Evolutionary conservation across 2,329 filamentous ascomycete genomes (phyloP).

Genomic region (Verticillium longisporum): DNA sequence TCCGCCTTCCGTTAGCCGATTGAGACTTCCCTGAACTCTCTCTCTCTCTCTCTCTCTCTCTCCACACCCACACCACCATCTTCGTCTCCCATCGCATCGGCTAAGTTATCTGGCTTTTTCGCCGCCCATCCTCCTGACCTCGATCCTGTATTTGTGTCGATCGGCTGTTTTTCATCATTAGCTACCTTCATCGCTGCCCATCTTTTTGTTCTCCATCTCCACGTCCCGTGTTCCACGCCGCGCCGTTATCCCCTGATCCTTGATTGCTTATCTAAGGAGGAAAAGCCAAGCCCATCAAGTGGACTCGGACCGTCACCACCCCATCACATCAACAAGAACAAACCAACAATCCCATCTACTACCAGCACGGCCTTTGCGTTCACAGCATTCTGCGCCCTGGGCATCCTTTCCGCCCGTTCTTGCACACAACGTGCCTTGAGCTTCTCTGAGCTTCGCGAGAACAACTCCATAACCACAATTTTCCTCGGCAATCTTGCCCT

Average conservation of each 20-base stretch:
- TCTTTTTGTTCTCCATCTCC: too few species aligned
- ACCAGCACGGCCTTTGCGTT: neutral
- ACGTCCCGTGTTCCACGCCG: neutral
- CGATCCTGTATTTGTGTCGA: neutral
- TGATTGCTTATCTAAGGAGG: neutral
- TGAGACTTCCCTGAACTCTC: neutral
- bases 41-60: neutral
- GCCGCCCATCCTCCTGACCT: neutral
- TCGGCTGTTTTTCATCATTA: neutral
- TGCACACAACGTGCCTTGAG: neutral
- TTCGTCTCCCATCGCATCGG: neutral
- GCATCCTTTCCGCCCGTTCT: neutral
- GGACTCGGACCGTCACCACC: neutral
- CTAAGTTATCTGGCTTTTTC: neutral
- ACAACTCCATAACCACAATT: neutral
- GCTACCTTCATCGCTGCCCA: neutral
- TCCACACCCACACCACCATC: neutral
- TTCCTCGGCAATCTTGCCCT: neutral
- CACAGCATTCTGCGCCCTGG: neutral
- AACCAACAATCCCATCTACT: neutral
- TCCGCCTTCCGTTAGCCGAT: neutral
- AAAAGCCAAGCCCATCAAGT: neutral
- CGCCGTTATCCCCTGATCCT: neutral
- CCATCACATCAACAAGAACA: neutral
- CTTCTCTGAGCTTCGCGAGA: neutral